A percentile compares a stretch with the other conserved stretches of the same genome.
Evolutionary conservation across 2,329 filamentous ascomycete species (phyloP).

Genomic region (Arthrobotrys pseudoclavata): DNA sequence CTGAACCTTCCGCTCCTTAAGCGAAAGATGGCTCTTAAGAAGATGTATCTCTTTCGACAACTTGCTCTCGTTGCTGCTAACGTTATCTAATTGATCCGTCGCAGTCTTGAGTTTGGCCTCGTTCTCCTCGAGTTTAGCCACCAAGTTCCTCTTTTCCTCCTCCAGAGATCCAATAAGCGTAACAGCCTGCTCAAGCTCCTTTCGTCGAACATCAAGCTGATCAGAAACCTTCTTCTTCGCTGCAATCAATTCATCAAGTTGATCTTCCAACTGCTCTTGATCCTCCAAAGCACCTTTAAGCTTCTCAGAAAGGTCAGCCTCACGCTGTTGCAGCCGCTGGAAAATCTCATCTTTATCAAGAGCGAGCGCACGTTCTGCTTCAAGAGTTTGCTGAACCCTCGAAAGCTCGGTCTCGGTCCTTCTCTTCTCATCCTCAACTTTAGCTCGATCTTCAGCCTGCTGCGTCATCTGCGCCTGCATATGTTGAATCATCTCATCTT

Average conservation of each 20-base stretch:
- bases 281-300: constrained; percentile 91
- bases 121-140: constrained; percentile 76
- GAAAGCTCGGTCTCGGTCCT: constrained; percentile 88
- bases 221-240: constrained; percentile 91
- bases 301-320: constrained; percentile 92
- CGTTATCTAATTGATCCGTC: constrained; percentile 77
- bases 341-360: constrained; percentile 99
- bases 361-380: constrained; percentile 94
- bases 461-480: constrained; percentile 85
- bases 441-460: constrained; percentile 80
- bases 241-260: constrained; percentile 87
- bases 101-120: constrained; percentile 80
- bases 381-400: constrained; percentile 90
- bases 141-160: constrained; percentile 83
- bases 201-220: constrained; percentile 81
- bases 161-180: constrained; percentile 87
- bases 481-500: constrained; percentile 91
- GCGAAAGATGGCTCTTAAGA: constrained; percentile 86
- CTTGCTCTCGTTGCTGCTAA: constrained; percentile 80
- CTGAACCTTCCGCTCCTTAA: constrained; percentile 90
- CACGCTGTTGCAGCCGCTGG: constrained; percentile 91
- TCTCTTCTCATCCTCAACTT: constrained; percentile 89
- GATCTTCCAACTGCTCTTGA: constrained; percentile 92
- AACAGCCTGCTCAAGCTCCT: constrained; percentile 91
- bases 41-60: constrained; percentile 88